Conservation (phyloP, 768 basidiomycete genomes). For the Podaxis sp. region DNA sequence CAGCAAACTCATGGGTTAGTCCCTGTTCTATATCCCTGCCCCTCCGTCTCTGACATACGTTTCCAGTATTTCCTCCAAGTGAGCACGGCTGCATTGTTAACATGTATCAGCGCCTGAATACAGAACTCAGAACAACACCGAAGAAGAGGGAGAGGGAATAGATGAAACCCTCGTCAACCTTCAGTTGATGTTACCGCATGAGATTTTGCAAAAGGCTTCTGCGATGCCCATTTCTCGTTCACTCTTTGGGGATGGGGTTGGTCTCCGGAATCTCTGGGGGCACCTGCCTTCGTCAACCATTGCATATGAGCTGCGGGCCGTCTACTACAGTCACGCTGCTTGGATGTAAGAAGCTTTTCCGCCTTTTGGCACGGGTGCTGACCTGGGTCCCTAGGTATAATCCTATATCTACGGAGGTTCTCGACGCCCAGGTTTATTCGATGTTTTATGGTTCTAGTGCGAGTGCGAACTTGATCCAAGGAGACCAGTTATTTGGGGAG, state of each 20-base stretch:
- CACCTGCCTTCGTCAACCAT: slow-evolving; percentile 66
- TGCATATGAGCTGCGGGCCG: slow-evolving; percentile 56
- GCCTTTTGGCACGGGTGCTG: neutral
- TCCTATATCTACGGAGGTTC: slow-evolving; percentile 57
- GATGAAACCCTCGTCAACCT: slow-evolving; percentile 47
- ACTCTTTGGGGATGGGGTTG: slow-evolving; percentile 41
- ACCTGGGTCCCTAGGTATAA: slow-evolving; percentile 50
- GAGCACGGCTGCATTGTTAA: slow-evolving; percentile 20
- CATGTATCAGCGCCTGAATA: slow-evolving; percentile 50
- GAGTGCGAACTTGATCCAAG: slow-evolving; percentile 42
- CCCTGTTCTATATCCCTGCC: neutral
- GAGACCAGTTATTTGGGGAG: slow-evolving; percentile 50
- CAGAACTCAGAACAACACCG: slow-evolving; percentile 39
- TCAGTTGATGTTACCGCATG: slow-evolving; percentile 55
- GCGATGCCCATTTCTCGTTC: slow-evolving; percentile 59
- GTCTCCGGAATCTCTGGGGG: slow-evolving; percentile 63
- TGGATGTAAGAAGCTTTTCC: slow-evolving; percentile 52
- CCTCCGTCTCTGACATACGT: slow-evolving; percentile 6
- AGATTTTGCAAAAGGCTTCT: slow-evolving; percentile 62
- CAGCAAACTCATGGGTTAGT: slow-evolving; percentile 75
- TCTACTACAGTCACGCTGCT: slow-evolving; percentile 64
- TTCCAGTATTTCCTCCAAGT: slow-evolving; percentile 74
- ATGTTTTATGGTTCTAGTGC: slow-evolving; percentile 49
- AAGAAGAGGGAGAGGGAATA: slow-evolving; percentile 38
- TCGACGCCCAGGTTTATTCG: slow-evolving; percentile 57